Evolutionary conservation across 106 monocot species (phyloP).

Genomic region (Platanthera zijinensis): DNA sequence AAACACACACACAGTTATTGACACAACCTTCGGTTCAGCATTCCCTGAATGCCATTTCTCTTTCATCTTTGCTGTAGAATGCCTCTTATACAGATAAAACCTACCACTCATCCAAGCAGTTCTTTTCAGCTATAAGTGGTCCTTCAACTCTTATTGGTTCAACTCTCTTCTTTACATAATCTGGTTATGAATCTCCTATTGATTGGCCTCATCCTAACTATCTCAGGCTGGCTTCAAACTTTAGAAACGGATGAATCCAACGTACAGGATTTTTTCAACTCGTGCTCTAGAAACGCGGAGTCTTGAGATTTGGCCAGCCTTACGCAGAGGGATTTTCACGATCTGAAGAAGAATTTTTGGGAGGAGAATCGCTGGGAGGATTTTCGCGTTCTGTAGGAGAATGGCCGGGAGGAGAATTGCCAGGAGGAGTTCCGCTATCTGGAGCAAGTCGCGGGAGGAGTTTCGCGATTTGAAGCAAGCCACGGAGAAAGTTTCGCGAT

Average conservation of each 20-base stretch:
- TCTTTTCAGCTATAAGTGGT: neutral
- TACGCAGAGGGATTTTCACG: too few relatives aligned
- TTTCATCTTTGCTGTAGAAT: neutral
- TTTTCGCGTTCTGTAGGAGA: too few relatives aligned
- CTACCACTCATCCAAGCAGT: neutral
- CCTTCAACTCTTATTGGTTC: neutral
- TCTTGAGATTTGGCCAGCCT: neutral
- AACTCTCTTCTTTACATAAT: neutral
- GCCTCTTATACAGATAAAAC: neutral
- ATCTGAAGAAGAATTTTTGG: too few relatives aligned
- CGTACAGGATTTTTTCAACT: neutral
- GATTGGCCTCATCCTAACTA: too few relatives aligned
- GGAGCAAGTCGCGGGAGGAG: too few relatives aligned
- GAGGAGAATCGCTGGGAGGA: too few relatives aligned
- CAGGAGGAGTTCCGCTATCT: too few relatives aligned
- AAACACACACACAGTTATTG: neutral
- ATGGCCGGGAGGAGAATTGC: too few relatives aligned
- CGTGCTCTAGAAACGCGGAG: neutral
- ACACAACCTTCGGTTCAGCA: neutral
- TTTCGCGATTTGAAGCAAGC: too few relatives aligned
- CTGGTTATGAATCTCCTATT: too few relatives aligned
- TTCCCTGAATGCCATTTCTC: neutral
- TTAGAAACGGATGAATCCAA: neutral
- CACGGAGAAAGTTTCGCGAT: too few relatives aligned
- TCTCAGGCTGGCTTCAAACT: neutral